phyloP scores from a whole-genome alignment of 495 filamentous ascomycete species.

The Penicillium psychrofluorescens region DNA sequence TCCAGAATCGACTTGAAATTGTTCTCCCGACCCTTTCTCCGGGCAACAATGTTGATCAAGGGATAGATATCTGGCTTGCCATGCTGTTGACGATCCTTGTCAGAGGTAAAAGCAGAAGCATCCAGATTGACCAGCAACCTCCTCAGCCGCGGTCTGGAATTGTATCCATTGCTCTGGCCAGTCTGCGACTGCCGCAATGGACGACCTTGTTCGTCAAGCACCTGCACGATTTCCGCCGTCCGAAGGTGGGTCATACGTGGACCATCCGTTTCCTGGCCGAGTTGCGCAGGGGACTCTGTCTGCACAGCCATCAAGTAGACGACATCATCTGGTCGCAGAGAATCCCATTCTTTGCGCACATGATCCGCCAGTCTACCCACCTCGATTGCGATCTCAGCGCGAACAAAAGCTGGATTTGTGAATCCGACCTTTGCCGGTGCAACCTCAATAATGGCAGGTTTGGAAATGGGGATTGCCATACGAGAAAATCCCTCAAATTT shows the following conservation, averaged over 20 bases:
- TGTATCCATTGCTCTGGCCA: slow-evolving; percentile 44
- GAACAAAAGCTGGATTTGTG: slow-evolving; percentile 73
- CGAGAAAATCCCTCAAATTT: slow-evolving; percentile 80
- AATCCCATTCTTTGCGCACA: slow-evolving; percentile 84
- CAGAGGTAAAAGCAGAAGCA: slow-evolving; percentile 66
- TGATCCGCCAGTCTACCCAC: slow-evolving; percentile 67
- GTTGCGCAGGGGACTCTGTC: slow-evolving; percentile 39
- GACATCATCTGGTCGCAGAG: slow-evolving; percentile 79
- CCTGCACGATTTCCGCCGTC: slow-evolving; percentile 78
- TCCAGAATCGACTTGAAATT: slow-evolving; percentile 95
- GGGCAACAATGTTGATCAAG: slow-evolving; percentile 76
- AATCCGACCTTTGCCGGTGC: slow-evolving; percentile 80
- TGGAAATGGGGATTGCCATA: slow-evolving; percentile 83
- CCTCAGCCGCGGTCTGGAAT: slow-evolving; percentile 48
- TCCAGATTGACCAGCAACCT: slow-evolving; percentile 79
- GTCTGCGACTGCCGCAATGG: slow-evolving; percentile 54
- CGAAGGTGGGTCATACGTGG: slow-evolving; percentile 64
- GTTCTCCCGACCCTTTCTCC: slow-evolving; percentile 83
- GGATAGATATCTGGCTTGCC: slow-evolving; percentile 77
- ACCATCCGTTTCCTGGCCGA: slow-evolving; percentile 47
- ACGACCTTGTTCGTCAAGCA: slow-evolving; percentile 83
- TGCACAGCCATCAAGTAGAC: slow-evolving; percentile 75
- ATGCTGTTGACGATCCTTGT: slow-evolving; percentile 55
- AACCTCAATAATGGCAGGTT: slow-evolving; percentile 82
- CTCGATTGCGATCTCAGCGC: slow-evolving; percentile 85